Base-by-base conservation (phyloP, 768 basidiomycete genomes). In the Cystofilobasidium ferigula region DNA sequence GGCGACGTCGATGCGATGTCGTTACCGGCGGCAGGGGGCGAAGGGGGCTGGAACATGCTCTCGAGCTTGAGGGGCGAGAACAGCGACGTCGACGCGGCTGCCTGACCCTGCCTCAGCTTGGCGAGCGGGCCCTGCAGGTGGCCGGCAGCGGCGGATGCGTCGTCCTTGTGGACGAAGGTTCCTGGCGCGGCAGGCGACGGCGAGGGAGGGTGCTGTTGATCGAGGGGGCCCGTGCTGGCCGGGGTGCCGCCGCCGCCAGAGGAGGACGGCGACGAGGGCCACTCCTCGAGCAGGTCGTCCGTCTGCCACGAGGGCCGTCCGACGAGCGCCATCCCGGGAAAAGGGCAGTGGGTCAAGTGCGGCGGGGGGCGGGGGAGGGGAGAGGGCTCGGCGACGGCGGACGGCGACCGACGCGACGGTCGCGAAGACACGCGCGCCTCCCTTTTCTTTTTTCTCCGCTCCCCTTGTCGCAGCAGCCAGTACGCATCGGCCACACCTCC, bases 1-100 rank as follows among this genome's bases (percentile, higher is more conserved):
- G 68, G 47, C 0, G 45, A 34, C 60, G 64, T 59, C 56, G 26
- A 61, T 51, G 58, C 57, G 70, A 65, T 75, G 47, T 72, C 57
- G 42, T 62, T 68, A 58, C 24, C 22, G 40, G 69, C 45, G 71
- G n/a, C 67, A 70, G 71, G 75, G 71, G 89, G 89, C 9, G 89
- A 88, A 0, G 92, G 92, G 10, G 92, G 92, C 69, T 93, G 88
- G 70, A 94, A 95, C 88, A 95, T 90, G 63, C 81, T 82, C 76
- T 95, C 91, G 12, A 95, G 80, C 30, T 86, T 85, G 62, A 91
- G 74, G 0, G 90, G 89, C 63, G 85, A 89, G 78, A 97, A 97
- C 73, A 97, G 83, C 54, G 70, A 71, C 43, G 51, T 62, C 20
- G 62, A 38, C 8, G 16, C 51, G 48, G 26, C 34, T 18, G 1